Base-by-base conservation (phyloP, 1,284 basidiomycete genomes). In the Irpex lacteus region DNA sequence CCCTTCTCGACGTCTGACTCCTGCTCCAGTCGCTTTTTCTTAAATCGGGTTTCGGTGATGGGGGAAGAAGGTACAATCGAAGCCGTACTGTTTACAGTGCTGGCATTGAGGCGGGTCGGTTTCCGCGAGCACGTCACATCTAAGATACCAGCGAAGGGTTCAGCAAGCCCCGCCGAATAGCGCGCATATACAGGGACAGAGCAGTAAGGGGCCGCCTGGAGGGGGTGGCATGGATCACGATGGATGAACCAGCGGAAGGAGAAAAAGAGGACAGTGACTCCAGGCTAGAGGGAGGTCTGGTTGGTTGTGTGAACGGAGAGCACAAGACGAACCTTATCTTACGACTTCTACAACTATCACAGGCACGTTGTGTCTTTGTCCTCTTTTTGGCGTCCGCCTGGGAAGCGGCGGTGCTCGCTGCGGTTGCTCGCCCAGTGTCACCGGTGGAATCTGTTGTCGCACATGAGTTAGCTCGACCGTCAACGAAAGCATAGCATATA, bases 31-130 rank as follows among this genome's bases (percentile, higher is more conserved):
- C 91, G 90, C 79, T 95, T 94, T 81, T 97, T 97, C 82, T 98
- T 98, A 85, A 98, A 98, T 11, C 96, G 88, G 0, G 96, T 99
- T 76, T 98, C 97, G 18, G 96, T 95, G 72, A 99, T 98, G 59
- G 97, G 97, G 85, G 82, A 98, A 98, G 78, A 96, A 98, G 11
- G 95, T 97, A 76, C 95, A 98, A 69, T 96, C 94, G 70, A 95
- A 92, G 50, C 87, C 85, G 72, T 95, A 95, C 74, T 95, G 92
- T 70, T 92, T 91, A 81, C 93, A 95, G 74, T 95, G 93, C 70
- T 92, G 89, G 72, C 94, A 95, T 60, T 88, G 71, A 11, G 90
- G 87, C 0, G 92, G 90, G 5, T 94, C 92, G 32, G 83, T 75
- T 70, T 94, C 91, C 4, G 81, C 47, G 49, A 95, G 80, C 67